Percentiles rank a stretch among this genome's conserved stretches.
These are phyloP conservation scores for Auricularia cornea DNA, from an alignment of 768 basidiomycete species.

Conservation along the genomic window DNA sequence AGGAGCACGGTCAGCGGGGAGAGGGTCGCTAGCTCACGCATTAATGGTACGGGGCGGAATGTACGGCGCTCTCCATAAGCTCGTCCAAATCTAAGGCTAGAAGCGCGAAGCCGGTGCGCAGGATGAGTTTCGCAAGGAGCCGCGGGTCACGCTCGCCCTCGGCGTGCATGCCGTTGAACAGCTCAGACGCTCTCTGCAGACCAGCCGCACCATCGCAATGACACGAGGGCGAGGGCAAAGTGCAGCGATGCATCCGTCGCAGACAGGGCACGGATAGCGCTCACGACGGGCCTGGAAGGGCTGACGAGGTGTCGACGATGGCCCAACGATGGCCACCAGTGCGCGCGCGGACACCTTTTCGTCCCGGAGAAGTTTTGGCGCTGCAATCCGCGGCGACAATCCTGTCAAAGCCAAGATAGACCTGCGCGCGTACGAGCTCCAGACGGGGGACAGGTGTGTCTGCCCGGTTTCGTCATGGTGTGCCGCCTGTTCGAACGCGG, in stretches of 20 bases:
- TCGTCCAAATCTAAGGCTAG: constrained; percentile 9
- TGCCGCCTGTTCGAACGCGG: constrained; percentile 36
- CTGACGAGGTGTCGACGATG: constrained; percentile 42
- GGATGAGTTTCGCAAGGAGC: constrained; percentile 3
- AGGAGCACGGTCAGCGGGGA: constrained; percentile 65
- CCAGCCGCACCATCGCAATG: constrained; percentile 20
- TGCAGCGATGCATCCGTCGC: constrained; percentile 19
- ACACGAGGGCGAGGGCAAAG: constrained; percentile 25
- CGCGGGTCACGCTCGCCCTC: constrained; percentile 20
- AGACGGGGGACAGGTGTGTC: not conserved
- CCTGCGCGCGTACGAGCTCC: constrained; percentile 38
- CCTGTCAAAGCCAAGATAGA: constrained; percentile 13
- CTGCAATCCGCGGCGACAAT: constrained; percentile 19
- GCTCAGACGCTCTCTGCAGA: constrained; percentile 12
- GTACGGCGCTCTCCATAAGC: not conserved
- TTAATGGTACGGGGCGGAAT: constrained; percentile 31
- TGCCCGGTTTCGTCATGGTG: not conserved
- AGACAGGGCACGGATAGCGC: constrained; percentile 15
- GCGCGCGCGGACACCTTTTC: constrained; percentile 31
- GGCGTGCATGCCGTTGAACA: constrained; percentile 18
- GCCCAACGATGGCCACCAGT: constrained; percentile 41
- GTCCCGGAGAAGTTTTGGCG: constrained; percentile 34
- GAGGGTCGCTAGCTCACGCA: constrained; percentile 53
- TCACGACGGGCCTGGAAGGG: constrained; percentile 24
- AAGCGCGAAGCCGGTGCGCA: constrained; percentile 9